These are phyloP conservation scores for Citrus australasica DNA, from an alignment of 345 rosid genomes.

Conservation along the genomic window DNA sequence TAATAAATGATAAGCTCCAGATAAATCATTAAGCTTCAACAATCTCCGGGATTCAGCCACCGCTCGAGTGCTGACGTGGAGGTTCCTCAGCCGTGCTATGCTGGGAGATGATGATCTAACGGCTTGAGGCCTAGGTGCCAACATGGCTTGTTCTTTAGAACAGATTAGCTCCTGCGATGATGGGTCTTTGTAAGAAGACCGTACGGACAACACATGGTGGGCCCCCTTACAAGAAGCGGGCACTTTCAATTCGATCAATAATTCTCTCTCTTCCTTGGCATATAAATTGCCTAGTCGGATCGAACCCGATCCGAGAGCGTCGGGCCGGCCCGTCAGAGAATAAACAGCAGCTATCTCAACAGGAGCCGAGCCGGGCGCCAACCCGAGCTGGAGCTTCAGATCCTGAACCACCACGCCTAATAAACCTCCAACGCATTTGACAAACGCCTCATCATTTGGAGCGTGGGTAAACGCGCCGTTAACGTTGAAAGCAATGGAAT, in stretches of 20 bases:
- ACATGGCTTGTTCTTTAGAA: slow-evolving; percentile 44
- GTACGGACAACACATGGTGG: slow-evolving; percentile 59
- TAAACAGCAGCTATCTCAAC: slow-evolving; percentile 65
- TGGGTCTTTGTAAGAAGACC: slow-evolving; percentile 59
- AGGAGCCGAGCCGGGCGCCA: slow-evolving; percentile 57
- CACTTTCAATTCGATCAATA: slow-evolving; percentile 62
- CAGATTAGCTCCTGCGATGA: slow-evolving; percentile 38
- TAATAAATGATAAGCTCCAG: slow-evolving; percentile 59
- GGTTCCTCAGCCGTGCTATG: slow-evolving; percentile 59
- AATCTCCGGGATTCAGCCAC: slow-evolving; percentile 72
- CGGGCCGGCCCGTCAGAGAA: slow-evolving; percentile 45
- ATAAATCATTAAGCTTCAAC: slow-evolving; percentile 43
- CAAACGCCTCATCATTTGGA: slow-evolving; percentile 43
- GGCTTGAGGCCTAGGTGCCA: slow-evolving; percentile 47
- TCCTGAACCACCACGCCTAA: slow-evolving; percentile 61
- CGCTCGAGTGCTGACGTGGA: slow-evolving; percentile 75
- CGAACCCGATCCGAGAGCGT: slow-evolving; percentile 42
- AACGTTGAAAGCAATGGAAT: slow-evolving; percentile 41
- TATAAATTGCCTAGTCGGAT: slow-evolving; percentile 70
- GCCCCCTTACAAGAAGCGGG: slow-evolving; percentile 45
- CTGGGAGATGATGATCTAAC: slow-evolving; percentile 41
- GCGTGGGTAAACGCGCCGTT: slow-evolving; percentile 28
- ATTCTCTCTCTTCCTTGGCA: slow-evolving; percentile 67
- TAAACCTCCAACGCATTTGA: slow-evolving; percentile 36
- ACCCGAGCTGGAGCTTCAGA: slow-evolving; percentile 56